Evolutionary conservation across 148 eudicot genomes (phyloP), one percentile per base, ranked within the genome.

Genomic region (Nyssa sinensis): DNA sequence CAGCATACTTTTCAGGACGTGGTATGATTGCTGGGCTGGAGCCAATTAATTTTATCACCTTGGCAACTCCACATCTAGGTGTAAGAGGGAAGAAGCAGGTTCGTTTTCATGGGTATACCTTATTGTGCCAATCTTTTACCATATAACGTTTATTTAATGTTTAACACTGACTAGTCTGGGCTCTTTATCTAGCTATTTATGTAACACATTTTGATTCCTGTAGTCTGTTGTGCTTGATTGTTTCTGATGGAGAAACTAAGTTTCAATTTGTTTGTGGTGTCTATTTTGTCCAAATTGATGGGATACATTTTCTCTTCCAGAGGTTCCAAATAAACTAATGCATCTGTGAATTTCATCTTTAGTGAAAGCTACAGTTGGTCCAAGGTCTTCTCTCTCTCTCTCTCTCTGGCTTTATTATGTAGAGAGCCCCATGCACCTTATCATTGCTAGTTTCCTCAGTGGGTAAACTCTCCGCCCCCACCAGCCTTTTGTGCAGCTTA

Each of bases 61-160:
- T 96, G 86, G 99, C 98, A 64, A 93, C 97, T 39, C 99, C 99
- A 32, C 99, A 96, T 87, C 98, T 96, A 66, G 99, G 99, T 72
- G 98, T 96, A 64, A 88, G 98, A 81, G 99, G 99, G 78, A 96
- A 81, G 77, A 96, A 89, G 37, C 99, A 96, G 99, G 99, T 96
- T 75, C 17, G 77, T 69, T 69, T 29, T 73, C 65, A 33, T 16
- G 37, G 25, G 35, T n/a, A 47, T 23, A 30, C 29, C 24, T 64
- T 31, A 12, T 66, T 72, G 39, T 58, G 28, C 21, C 41, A 65
- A 28, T 31, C 7, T 5, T 19, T 30, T 62, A 28, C 31, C 28
- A 61, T 10, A 9, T 9, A 37, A 37, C 44, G 4, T 37, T 37
- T 55, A 55, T 55, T n/a, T n/a, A 2, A 55, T 55, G 59, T 16